A percentile compares a stretch with the other conserved stretches of the same genome.
These are phyloP conservation scores for Podospora pseudocomata DNA, from an alignment of 495 filamentous ascomycete genomes.

Conservation along the genomic window DNA sequence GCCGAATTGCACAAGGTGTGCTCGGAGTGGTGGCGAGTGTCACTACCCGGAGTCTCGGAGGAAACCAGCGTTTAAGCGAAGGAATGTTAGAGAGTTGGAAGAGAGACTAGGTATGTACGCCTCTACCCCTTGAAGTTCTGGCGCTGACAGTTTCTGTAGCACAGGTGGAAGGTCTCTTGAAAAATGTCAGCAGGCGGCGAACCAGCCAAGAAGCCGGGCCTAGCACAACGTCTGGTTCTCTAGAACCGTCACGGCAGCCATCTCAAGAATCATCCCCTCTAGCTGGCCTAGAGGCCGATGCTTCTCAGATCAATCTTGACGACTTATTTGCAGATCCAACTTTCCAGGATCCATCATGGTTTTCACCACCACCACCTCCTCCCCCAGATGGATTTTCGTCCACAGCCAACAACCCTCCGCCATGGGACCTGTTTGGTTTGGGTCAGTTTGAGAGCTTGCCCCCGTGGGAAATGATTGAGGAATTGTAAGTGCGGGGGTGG, in stretches of 20 bases:
- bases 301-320: conserved; percentile 5
- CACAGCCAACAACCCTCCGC: not conserved
- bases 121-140: not conserved
- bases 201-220: not conserved
- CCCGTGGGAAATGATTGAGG: conserved; percentile 46
- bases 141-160: conserved; percentile 27
- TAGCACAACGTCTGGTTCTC: not conserved
- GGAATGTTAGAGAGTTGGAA: conserved; percentile 82
- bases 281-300: not conserved
- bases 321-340: not conserved
- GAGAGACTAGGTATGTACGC: conserved; percentile 62
- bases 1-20: conserved; percentile 73
- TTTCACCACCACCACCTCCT: not conserved
- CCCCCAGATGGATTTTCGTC: not conserved
- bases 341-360: not conserved
- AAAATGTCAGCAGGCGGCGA: conserved; percentile 29
- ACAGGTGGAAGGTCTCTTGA: conserved; percentile 47
- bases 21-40: conserved; percentile 65
- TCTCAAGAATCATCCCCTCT: conserved; percentile 9
- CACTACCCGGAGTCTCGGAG: conserved; percentile 78
- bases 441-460: conserved; percentile 44
- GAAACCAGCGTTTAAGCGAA: conserved; percentile 84
- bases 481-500: conserved; percentile 35
- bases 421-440: conserved; percentile 36
- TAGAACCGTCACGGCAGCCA: not conserved